These are phyloP conservation scores for Nitzschia inconspicua DNA, from an alignment of 108 stramenopile genomes.

Conservation along the genomic window DNA sequence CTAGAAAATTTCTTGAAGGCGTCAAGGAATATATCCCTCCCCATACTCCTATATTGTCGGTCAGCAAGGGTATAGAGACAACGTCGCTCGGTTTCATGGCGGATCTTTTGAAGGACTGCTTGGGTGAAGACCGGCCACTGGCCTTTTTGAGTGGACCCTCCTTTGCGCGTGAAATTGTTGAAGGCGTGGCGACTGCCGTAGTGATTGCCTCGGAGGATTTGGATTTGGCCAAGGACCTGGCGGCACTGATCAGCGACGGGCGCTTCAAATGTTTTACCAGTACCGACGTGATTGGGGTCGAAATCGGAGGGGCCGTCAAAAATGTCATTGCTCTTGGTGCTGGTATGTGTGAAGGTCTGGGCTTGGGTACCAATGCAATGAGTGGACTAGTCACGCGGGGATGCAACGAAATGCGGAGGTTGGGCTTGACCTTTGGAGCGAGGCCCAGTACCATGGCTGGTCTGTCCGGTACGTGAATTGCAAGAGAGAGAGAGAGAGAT, in stretches of 20 bases:
- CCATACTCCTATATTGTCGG: conserved; percentile 69
- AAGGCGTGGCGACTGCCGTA: conserved; percentile 92
- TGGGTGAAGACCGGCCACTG: conserved; percentile 85
- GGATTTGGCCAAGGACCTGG: conserved; percentile 84
- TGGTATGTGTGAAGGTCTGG: conserved; percentile 97
- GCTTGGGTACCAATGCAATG: conserved; percentile 96
- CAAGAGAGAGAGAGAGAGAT: background rate
- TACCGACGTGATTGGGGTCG: conserved; percentile 91
- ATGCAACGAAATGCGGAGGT: conserved; percentile 92
- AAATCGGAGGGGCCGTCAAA: conserved; percentile 96
- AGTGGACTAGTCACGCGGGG: conserved; percentile 94
- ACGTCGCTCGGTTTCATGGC: conserved; percentile 90
- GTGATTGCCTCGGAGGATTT: conserved; percentile 93
- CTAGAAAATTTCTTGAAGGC: conserved; percentile 63
- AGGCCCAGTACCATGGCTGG: conserved; percentile 86
- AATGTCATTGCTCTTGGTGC: conserved; percentile 97
- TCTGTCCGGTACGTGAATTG: conserved; percentile 68
- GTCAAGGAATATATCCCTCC: conserved; percentile 70
- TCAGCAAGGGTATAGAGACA: conserved; percentile 94
- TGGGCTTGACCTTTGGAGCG: conserved; percentile 88
- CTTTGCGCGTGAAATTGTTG: conserved; percentile 93
- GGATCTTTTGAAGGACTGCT: conserved; percentile 82
- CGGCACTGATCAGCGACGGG: conserved; percentile 73
- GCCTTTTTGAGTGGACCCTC: conserved; percentile 94
- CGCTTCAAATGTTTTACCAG: conserved; percentile 88